Evolutionary conservation across 352 stramenopile species (phyloP).

Genomic region (Pythium dissimile): DNA sequence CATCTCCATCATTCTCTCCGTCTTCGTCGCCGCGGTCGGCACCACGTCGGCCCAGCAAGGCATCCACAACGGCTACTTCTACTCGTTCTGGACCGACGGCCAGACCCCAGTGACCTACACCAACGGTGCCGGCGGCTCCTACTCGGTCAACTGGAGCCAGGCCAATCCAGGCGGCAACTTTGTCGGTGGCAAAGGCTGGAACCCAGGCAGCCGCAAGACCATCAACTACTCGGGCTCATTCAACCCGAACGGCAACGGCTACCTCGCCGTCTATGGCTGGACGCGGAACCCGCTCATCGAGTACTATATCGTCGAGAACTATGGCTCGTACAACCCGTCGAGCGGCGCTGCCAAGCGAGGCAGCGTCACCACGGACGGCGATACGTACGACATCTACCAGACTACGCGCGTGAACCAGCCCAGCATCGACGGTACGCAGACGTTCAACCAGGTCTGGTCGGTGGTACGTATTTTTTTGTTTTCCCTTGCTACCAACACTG

Average conservation of each 20-base stretch:
- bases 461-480: constrained; percentile 1
- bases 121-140: constrained; percentile 2
- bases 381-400: constrained; percentile 10
- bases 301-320: constrained; percentile 14
- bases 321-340: constrained; percentile 9
- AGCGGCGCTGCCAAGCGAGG: background rate
- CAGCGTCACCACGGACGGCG: background rate
- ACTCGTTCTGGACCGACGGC: constrained; percentile 11
- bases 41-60: background rate
- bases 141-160: background rate
- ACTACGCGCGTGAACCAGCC: constrained; percentile 7
- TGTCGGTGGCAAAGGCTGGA: constrained; percentile 6
- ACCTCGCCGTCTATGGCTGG: constrained; percentile 8
- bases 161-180: constrained; percentile 4
- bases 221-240: constrained; percentile 3
- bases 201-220: background rate
- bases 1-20: background rate
- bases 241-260: constrained; percentile 4
- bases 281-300: constrained; percentile 8
- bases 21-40: background rate
- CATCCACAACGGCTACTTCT: constrained; percentile 3
- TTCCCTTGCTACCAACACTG: too few species aligned
- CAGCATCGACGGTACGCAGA: constrained; percentile 8
- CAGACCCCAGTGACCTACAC: background rate
- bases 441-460: constrained; percentile 14